Percentiles rank a stretch among this genome's conserved stretches.
phyloP scores from a whole-genome alignment of 176 grass and related monocot species.

The Olyra latifolia region DNA sequence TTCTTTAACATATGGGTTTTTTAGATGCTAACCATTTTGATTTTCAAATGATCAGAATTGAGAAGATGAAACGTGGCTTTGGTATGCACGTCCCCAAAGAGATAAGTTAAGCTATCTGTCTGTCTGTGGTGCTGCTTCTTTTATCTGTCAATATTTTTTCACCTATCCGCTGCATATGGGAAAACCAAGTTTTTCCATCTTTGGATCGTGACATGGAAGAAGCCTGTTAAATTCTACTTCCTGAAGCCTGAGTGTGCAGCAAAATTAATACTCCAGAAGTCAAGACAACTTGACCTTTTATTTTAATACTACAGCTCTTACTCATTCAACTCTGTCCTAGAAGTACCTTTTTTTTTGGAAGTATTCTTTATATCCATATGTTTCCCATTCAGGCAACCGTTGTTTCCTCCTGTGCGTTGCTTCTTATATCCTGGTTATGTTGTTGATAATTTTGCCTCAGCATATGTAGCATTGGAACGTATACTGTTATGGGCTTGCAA shows the following conservation, averaged over 20 bases:
- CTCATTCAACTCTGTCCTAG: not conserved
- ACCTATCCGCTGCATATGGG: not conserved
- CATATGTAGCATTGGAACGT: not conserved
- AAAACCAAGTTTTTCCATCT: not conserved
- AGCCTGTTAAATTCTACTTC: not conserved
- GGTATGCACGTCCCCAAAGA: slow-evolving; percentile 74
- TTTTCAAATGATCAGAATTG: slow-evolving; percentile 54
- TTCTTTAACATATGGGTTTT: not conserved
- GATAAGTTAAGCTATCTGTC: slow-evolving; percentile 45
- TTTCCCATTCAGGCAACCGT: not conserved
- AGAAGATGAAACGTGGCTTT: slow-evolving; percentile 88
- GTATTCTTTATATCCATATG: not conserved
- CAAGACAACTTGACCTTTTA: not conserved
- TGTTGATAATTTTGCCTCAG: not conserved
- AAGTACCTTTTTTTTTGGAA: not conserved
- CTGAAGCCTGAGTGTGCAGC: not conserved
- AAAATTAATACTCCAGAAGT: not conserved
- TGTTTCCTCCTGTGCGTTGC: not conserved
- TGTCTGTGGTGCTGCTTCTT: not conserved
- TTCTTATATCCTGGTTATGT: not conserved
- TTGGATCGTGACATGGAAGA: slow-evolving; percentile 8
- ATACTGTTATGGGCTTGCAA: slow-evolving; percentile 3
- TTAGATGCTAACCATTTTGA: not conserved
- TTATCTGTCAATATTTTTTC: not conserved
- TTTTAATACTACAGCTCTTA: not conserved